phyloP scores from a whole-genome alignment of 345 rosid species.

The Eucalyptus pauciflora region DNA sequence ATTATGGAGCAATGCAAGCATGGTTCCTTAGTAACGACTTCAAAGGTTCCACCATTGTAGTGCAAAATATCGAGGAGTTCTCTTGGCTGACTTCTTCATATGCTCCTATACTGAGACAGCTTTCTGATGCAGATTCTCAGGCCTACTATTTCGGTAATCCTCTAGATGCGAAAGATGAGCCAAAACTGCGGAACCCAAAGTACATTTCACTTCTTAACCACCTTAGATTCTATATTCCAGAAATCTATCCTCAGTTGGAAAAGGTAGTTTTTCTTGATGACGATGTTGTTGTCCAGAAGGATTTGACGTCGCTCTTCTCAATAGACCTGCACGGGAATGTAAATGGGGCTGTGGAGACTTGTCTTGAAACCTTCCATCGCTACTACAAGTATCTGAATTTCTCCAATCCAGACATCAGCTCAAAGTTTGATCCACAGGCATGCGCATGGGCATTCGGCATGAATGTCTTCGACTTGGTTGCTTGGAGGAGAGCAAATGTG shows the following conservation, averaged over 20 bases:
- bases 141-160: slow-evolving; percentile 16
- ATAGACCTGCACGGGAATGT: slow-evolving; percentile 50
- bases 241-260: slow-evolving; percentile 37
- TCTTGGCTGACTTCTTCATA: slow-evolving; percentile 34
- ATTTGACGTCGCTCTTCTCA: slow-evolving; percentile 30
- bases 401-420: slow-evolving; percentile 28
- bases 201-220: slow-evolving; percentile 51
- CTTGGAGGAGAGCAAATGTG: slow-evolving; percentile 36
- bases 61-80: slow-evolving; percentile 32
- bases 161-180: slow-evolving; percentile 9
- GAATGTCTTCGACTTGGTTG: slow-evolving; percentile 53
- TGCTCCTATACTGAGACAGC: slow-evolving; percentile 21
- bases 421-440: slow-evolving; percentile 26
- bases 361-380: slow-evolving; percentile 43
- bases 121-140: background rate
- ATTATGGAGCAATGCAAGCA: slow-evolving; percentile 38
- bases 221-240: slow-evolving; percentile 49
- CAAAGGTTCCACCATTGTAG: slow-evolving; percentile 28
- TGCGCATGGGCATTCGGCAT: slow-evolving; percentile 75
- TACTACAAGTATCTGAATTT: slow-evolving; percentile 43
- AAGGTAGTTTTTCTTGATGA: slow-evolving; percentile 60
- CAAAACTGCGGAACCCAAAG: slow-evolving; percentile 44
- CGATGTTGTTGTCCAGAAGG: slow-evolving; percentile 65
- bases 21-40: slow-evolving; percentile 39
- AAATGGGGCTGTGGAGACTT: slow-evolving; percentile 66